Percentiles rank a stretch among this genome's conserved stretches.
Evolutionary conservation across 768 basidiomycete genomes (phyloP).

Genomic region (Grammothele lineata): DNA sequence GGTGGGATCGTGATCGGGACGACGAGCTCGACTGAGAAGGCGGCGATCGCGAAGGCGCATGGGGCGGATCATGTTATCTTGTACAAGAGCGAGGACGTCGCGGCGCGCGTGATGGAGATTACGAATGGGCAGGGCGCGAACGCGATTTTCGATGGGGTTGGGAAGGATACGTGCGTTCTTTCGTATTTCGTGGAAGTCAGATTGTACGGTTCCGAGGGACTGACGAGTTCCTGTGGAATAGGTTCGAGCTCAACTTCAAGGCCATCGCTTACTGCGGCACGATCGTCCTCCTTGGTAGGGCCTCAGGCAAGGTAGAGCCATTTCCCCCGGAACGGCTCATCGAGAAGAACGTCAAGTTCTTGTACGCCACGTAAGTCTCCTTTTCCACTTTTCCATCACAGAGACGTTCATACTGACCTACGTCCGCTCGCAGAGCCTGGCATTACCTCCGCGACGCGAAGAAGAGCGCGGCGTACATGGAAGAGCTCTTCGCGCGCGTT

Average conservation of each 20-base stretch:
- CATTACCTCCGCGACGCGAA: conserved; percentile 74
- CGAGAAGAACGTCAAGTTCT: conserved; percentile 77
- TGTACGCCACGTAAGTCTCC: conserved; percentile 64
- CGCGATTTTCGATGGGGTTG: conserved; percentile 89
- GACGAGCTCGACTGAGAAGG: conserved; percentile 82
- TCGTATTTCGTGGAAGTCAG: too few relatives aligned
- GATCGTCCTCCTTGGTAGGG: conserved; percentile 86
- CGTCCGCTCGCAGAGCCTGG: conserved; percentile 47
- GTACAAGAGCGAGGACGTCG: conserved; percentile 69
- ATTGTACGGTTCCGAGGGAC: too few relatives aligned
- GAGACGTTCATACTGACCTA: neutral
- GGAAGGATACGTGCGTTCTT: conserved; percentile 81
- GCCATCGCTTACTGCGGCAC: conserved; percentile 85
- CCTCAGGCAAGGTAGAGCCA: conserved; percentile 78
- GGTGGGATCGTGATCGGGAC: conserved; percentile 93
- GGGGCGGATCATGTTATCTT: conserved; percentile 87
- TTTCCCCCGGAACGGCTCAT: conserved; percentile 69
- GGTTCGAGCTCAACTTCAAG: too few relatives aligned
- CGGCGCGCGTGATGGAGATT: conserved; percentile 65
- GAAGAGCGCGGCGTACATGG: conserved; percentile 65
- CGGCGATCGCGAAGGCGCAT: conserved; percentile 64
- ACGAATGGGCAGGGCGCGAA: conserved; percentile 80
- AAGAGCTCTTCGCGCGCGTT: conserved; percentile 59
- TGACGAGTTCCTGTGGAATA: too few relatives aligned
- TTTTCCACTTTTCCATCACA: neutral